A percentile compares a stretch with the other conserved stretches of the same genome.
Conservation (phyloP, 2,329 filamentous ascomycete species). For the Tolypocladium inflatum region DNA sequence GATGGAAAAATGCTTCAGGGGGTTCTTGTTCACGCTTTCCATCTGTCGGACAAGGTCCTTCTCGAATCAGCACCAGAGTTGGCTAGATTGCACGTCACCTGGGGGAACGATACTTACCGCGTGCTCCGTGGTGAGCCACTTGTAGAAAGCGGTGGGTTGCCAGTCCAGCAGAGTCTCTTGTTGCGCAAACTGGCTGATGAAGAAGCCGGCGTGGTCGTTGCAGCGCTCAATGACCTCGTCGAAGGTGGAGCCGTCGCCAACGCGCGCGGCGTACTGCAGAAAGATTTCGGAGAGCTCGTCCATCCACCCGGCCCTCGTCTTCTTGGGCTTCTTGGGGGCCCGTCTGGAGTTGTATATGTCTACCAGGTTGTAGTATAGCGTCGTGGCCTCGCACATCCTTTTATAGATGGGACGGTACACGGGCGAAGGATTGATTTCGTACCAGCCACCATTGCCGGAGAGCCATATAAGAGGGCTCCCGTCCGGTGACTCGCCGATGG, state of each 20-base stretch:
- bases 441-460: constrained; percentile 51
- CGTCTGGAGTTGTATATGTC: constrained; percentile 39
- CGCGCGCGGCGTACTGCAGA: constrained; percentile 35
- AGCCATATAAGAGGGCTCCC: constrained; percentile 56
- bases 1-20: constrained; percentile 7
- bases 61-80: neutral
- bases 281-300: constrained; percentile 21
- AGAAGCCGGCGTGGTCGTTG: constrained; percentile 38
- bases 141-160: constrained; percentile 35
- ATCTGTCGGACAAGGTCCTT: constrained; percentile 17
- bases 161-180: constrained; percentile 28
- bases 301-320: constrained; percentile 18
- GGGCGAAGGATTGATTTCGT: constrained; percentile 50
- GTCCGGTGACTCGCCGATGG: constrained; percentile 42
- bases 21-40: constrained; percentile 11
- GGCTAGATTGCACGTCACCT: neutral
- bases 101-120: constrained; percentile 22
- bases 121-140: constrained; percentile 33
- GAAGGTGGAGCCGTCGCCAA: constrained; percentile 42
- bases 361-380: constrained; percentile 53
- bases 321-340: constrained; percentile 17
- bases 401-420: constrained; percentile 47
- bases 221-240: constrained; percentile 39
- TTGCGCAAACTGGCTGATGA: constrained; percentile 41
- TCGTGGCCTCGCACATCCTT: constrained; percentile 53